phyloP scores from a whole-genome alignment of 345 rosid genomes.

The Ricinus communis region DNA sequence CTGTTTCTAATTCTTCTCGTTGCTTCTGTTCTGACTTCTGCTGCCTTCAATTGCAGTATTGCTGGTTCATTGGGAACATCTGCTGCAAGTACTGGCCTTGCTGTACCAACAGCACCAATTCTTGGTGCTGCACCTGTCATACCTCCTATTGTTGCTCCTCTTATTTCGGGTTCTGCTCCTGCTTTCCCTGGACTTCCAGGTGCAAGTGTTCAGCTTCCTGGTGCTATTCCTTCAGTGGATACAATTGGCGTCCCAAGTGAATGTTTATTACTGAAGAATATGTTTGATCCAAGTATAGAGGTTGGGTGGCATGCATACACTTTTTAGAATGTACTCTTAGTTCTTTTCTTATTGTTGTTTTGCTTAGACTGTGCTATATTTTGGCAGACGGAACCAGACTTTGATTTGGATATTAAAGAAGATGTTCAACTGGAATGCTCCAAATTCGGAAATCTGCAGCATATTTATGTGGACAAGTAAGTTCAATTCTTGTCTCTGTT shows the following conservation, averaged over 20 bases:
- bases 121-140: slow-evolving; percentile 42
- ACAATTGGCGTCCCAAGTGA: slow-evolving; percentile 76
- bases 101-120: slow-evolving; percentile 44
- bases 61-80: slow-evolving; percentile 38
- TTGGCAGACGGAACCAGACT: slow-evolving; percentile 77
- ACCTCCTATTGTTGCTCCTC: slow-evolving; percentile 54
- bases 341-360: neutral
- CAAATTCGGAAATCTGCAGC: slow-evolving; percentile 71
- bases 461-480: slow-evolving; percentile 81
- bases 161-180: slow-evolving; percentile 48
- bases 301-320: slow-evolving; percentile 26
- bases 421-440: slow-evolving; percentile 85
- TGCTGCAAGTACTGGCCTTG: slow-evolving; percentile 39
- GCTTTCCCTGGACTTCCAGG: slow-evolving; percentile 53
- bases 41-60: slow-evolving; percentile 28
- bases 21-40: slow-evolving; percentile 10
- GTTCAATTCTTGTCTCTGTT: slow-evolving; percentile 13
- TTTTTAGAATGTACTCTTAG: neutral
- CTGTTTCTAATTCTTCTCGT: neutral
- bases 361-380: slow-evolving; percentile 5
- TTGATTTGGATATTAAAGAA: slow-evolving; percentile 86
- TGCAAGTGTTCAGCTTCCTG: slow-evolving; percentile 45
- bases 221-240: slow-evolving; percentile 44
- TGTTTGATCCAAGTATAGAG: slow-evolving; percentile 91
- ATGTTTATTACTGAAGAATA: slow-evolving; percentile 78